Base-by-base conservation (phyloP, 768 basidiomycete genomes). In the Jaapia argillacea region DNA sequence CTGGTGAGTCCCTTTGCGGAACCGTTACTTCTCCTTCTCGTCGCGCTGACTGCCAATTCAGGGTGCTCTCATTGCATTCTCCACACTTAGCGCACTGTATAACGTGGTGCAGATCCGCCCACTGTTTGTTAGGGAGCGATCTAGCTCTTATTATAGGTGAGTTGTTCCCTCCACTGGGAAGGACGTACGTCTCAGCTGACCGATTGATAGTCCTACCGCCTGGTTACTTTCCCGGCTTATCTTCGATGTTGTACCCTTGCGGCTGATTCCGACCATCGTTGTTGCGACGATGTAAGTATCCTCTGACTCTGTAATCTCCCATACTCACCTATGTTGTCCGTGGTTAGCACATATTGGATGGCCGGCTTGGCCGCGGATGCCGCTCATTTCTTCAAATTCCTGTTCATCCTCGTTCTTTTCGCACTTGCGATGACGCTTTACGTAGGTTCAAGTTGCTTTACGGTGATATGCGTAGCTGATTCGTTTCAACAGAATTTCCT, bases 11-110 rank as follows among this genome's bases (percentile, higher is more conserved):
- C 26, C 10, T 37, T 38, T 14, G 4, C 38, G 7, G 12, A 22
- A 39, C 33, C 20, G 16, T 18, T n/a, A 40, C 42, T 22, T 24
- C 48, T 20, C 22, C 22, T 39, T 10, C 10, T 5, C 22, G 21
- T 36, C 16, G 16, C 14, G 24, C 21, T 36, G 40, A 28, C 23
- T 13, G 16, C 21, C 24, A 37, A 53, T 33, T 5, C 48, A 87
- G 86, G 92, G 92, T 25, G 80, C 91, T 12, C 72, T 97, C 22
- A 79, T 96, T 40, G 88, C 93, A 1, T 96, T 97, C 63, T 90
- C 88, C 1, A 76, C 88, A 3, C 66, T 97, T 35, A 93, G 90
- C 52, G 90, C 93, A 0, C 59, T 98, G 45, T 87, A 90, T 59
- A 92, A 93, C 48, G 70, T 96, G 36, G 79, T 92, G 2, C 83